These are phyloP conservation scores for Rhodotorula sp. DNA, from an alignment of 1,284 basidiomycete species.

Conservation along the genomic window DNA sequence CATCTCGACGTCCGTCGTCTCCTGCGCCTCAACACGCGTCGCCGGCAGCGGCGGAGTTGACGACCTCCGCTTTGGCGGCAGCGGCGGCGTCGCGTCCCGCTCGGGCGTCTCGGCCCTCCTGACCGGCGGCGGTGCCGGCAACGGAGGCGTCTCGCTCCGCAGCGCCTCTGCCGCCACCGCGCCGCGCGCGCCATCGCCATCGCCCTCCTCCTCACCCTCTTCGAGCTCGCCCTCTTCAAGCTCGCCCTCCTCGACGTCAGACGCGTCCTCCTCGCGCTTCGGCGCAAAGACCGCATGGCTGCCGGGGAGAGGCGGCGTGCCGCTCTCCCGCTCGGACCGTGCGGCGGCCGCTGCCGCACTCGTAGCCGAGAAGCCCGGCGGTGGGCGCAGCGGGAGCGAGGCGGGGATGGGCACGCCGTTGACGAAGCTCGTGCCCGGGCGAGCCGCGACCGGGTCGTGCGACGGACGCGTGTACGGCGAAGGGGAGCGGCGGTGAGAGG, in stretches of 20 bases:
- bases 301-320: not conserved
- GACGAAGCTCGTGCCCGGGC: not conserved
- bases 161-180: not conserved
- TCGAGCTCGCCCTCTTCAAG: not conserved
- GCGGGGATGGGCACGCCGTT: conserved; percentile 13
- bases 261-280: not conserved
- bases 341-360: not conserved
- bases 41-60: not conserved
- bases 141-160: not conserved
- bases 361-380: not conserved
- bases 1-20: too few species aligned
- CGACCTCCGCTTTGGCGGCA: not conserved
- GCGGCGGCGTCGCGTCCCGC: not conserved
- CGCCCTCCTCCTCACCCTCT: conserved; percentile 4
- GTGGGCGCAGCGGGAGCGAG: not conserved
- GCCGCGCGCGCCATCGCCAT: not conserved
- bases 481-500: too few species aligned
- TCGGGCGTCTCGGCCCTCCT: not conserved
- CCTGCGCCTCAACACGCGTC: not conserved
- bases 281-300: not conserved
- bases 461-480: not conserved
- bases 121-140: not conserved
- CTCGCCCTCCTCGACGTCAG: conserved; percentile 2
- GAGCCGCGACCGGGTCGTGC: not conserved
- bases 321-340: not conserved